Evolutionary conservation across 495 filamentous ascomycete genomes (phyloP).

Genomic region (Hypomontagnella monticulosa): DNA sequence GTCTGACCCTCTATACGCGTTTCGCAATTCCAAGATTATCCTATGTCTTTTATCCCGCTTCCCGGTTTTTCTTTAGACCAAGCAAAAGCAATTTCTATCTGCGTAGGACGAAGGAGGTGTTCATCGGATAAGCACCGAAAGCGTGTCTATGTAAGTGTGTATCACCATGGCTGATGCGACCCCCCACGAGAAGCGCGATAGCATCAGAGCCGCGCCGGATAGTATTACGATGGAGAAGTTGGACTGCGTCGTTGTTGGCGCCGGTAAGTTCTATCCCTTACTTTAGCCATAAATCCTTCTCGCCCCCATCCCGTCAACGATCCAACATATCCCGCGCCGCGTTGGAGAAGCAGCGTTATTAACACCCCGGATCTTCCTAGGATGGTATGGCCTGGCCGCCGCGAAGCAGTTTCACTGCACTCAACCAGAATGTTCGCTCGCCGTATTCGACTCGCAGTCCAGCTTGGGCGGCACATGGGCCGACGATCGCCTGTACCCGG

Average conservation of each 20-base stretch:
- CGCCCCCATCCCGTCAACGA: too few relatives aligned
- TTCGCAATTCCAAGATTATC: conserved; percentile 32
- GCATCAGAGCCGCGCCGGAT: conserved; percentile 5
- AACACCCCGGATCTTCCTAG: conserved; percentile 36
- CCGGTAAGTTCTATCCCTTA: conserved; percentile 46
- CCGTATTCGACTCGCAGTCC: conserved; percentile 51
- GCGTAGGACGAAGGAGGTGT: conserved; percentile 21
- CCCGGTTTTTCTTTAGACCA: conserved; percentile 28
- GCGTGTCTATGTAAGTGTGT: conserved; percentile 10
- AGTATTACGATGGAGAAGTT: conserved; percentile 52
- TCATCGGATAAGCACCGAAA: conserved; percentile 22
- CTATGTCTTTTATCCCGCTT: conserved; percentile 35
- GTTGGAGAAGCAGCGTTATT: conserved; percentile 1
- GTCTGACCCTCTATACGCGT: conserved; percentile 14
- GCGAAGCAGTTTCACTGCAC: conserved; percentile 55
- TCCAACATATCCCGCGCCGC: neutral
- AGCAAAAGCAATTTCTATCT: conserved; percentile 20
- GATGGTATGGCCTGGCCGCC: conserved; percentile 53
- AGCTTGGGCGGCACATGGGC: conserved; percentile 76
- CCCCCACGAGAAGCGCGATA: conserved; percentile 26
- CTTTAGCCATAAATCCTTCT: neutral
- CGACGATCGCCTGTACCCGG: conserved; percentile 68
- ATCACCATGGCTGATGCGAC: conserved; percentile 32
- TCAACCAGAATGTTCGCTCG: conserved; percentile 50
- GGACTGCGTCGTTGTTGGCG: conserved; percentile 57